Base-by-base conservation (phyloP, 495 filamentous ascomycete genomes). In the Podospora didyma region DNA sequence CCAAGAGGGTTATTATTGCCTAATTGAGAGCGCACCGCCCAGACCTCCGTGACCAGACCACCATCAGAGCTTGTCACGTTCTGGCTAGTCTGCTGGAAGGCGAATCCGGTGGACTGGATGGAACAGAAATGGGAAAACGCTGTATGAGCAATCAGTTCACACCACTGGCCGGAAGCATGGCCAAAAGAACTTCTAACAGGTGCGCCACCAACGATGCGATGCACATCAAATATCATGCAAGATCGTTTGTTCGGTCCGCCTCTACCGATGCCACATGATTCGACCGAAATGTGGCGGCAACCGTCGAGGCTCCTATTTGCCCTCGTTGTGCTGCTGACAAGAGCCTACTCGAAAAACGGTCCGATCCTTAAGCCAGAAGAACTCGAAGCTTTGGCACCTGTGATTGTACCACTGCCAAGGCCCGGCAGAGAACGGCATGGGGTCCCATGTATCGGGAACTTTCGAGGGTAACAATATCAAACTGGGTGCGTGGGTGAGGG, bases 311-410 rank as follows among this genome's bases (percentile, higher is more conserved):
- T 41, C 37, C 37, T 14, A 41, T 17, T 41, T 14, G 37, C 37
- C 12, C n/a, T 17, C 11, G 4, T 4, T 17, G 6, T 14, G 3
- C 6, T 41, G 23, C 23, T 49, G 51, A 59, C 61, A 55, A 50
- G 64, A 51, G 26, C 26, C 51, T 51, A 64, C 62, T 59, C 65
- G 51, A 59, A 47, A 62, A 56, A 62, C 62, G 65, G 65, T 62
- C 65, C 65, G 65, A 62, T 60, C 58, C 57, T 57, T 45, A 59
- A 50, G 51, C 47, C 45, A 11, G 22, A 17, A 49, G 41, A 54
- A 54, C 47, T 58, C 56, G 46, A 45, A 26, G 31, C 24, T 28
- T 31, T 46, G 46, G 12, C 24, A 7, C 21, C 16, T 9, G 12
- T 10, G 46, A 3, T 51, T 46, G 49, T 47, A 44, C 50, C 24